Percentiles rank a stretch among this genome's conserved stretches.
Conservation (phyloP, 2,329 filamentous ascomycete species). For the Fusarium duplospermum region DNA sequence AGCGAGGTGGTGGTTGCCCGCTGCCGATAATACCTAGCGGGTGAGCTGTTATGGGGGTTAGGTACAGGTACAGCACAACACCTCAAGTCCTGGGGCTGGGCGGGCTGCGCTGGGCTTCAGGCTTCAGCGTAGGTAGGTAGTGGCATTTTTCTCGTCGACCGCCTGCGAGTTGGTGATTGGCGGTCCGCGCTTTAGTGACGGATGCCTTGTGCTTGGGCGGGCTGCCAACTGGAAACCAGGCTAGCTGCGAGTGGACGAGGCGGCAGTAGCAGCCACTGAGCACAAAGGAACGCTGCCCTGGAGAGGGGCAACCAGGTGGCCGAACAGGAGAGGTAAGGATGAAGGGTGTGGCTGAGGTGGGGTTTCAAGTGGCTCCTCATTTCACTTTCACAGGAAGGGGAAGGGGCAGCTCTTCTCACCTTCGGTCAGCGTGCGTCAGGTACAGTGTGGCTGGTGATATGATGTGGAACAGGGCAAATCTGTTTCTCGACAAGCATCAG, state of each 20-base stretch:
- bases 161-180: not conserved
- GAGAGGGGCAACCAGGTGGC: slow-evolving; percentile 11
- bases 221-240: slow-evolving; percentile 12
- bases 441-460: slow-evolving; percentile 18
- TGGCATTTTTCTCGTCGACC: not conserved
- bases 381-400: slow-evolving; percentile 23
- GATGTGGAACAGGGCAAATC: not conserved
- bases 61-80: not conserved
- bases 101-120: not conserved
- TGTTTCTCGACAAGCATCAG: not conserved
- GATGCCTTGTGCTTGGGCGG: slow-evolving; percentile 18
- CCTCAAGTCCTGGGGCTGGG: not conserved
- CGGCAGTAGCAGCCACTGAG: not conserved
- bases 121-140: too few relatives aligned
- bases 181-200: slow-evolving; percentile 15
- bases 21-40: slow-evolving; percentile 8
- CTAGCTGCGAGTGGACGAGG: not conserved
- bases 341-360: slow-evolving; percentile 34
- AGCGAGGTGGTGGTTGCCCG: slow-evolving; percentile 7
- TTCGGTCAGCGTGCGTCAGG: slow-evolving; percentile 12
- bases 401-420: not conserved
- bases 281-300: slow-evolving; percentile 3
- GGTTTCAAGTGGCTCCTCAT: slow-evolving; percentile 31
- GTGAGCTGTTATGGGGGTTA: slow-evolving; percentile 14
- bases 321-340: not conserved